Base-by-base conservation (phyloP, 805 yeast species). In the Lachancea lanzarotensis region DNA sequence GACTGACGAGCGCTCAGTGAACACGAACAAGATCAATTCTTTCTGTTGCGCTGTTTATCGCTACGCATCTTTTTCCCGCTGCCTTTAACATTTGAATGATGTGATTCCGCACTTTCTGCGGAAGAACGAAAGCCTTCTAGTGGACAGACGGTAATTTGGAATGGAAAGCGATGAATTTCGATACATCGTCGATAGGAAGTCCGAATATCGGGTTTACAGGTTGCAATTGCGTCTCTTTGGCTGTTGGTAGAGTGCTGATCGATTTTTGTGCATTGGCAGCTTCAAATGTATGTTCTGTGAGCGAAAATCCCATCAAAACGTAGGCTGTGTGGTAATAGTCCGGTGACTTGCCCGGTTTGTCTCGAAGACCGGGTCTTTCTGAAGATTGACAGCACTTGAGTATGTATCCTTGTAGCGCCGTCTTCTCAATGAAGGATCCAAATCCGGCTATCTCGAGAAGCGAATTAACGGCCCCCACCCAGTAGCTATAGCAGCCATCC, bases 311-410 rank as follows among this genome's bases (percentile, higher is more conserved):
- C 44, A 83, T 67, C 2, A 90, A 66, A 0, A 81, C 79, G 60
- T 93, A 93, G 59, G 90, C 88, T 1, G 96, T 82, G 58, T 93
- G 99, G 63, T 93, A 93, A 47, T 82, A 83, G 61, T 93, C 99
- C 0, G 93, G 80, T 6, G 63, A 54, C 49, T 75, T 78, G 1
- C 87, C 87, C 0, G 98, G 98, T 62, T 93, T 93, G 61, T 93
- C 99, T 38, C 82, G 66, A 17, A 93, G 68, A 0, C 98, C 98
- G 1, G 95, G 95, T 2, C 56, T 56, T 12, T 65, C 57, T 0
- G 55, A 57, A 12, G 71, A 54, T 30, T 93, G 98, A 49, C 95
- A 80, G 59, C 96, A 89, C 49, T 75, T 71, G 25, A 88, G 62
- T 2, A 87, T 76, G 59, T 86, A 93, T 41, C 76, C 72, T 44